Evolutionary conservation across 2,329 filamentous ascomycete species (phyloP).

Genomic region (Alternaria sp.): DNA sequence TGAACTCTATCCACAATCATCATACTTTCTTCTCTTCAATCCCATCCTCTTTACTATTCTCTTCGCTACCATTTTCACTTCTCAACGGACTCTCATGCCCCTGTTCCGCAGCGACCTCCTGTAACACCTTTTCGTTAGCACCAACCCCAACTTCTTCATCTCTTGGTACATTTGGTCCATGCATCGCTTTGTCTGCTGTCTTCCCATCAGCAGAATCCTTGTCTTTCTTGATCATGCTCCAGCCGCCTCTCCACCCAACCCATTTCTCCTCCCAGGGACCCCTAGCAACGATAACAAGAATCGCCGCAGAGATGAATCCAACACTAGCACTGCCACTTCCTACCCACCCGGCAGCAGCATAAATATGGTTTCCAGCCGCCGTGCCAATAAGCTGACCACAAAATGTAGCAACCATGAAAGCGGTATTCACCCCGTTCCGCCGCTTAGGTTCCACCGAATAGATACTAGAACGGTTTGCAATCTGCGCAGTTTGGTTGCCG

Average conservation of each 20-base stretch:
- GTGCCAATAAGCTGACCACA: slow-evolving; percentile 77
- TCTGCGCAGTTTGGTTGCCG: slow-evolving; percentile 75
- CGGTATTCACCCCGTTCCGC: slow-evolving; percentile 79
- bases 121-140: slow-evolving; percentile 29
- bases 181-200: slow-evolving; percentile 31
- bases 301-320: slow-evolving; percentile 60
- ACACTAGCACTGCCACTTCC: slow-evolving; percentile 65
- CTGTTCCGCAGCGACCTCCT: slow-evolving; percentile 43
- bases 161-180: slow-evolving; percentile 4
- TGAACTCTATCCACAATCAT: not conserved
- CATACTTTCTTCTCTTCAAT: slow-evolving; percentile 22
- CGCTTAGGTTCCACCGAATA: slow-evolving; percentile 75
- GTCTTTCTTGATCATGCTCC: slow-evolving; percentile 58
- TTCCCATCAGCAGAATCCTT: slow-evolving; percentile 52
- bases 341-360: slow-evolving; percentile 65
- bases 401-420: slow-evolving; percentile 81
- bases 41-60: slow-evolving; percentile 22
- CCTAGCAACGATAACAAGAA: slow-evolving; percentile 57
- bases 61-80: slow-evolving; percentile 10
- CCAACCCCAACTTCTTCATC: slow-evolving; percentile 34
- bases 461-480: slow-evolving; percentile 75
- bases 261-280: slow-evolving; percentile 67
- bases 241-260: slow-evolving; percentile 68
- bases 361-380: slow-evolving; percentile 62
- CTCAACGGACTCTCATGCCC: slow-evolving; percentile 29